phyloP scores from a whole-genome alignment of 2,329 filamentous ascomycete genomes.

The Coniella lustricola region DNA sequence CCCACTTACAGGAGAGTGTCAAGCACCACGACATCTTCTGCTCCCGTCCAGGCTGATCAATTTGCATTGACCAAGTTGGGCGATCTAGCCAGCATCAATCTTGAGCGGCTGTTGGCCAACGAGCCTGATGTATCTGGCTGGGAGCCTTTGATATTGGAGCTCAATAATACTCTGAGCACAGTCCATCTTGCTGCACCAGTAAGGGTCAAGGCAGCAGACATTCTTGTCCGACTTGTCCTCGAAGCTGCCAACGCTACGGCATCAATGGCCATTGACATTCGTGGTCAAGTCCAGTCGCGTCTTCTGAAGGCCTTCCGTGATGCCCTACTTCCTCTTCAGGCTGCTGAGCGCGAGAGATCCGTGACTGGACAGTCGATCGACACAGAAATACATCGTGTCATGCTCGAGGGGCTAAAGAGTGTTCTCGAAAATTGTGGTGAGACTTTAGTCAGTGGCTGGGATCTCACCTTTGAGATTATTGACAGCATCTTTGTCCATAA shows the following conservation, averaged over 20 bases:
- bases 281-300: conserved; percentile 61
- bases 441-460: conserved; percentile 75
- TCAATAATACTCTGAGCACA: conserved; percentile 46
- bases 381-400: conserved; percentile 71
- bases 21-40: conserved; percentile 38
- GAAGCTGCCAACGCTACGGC: conserved; percentile 52
- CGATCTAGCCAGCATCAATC: conserved; percentile 66
- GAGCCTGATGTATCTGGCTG: conserved; percentile 67
- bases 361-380: conserved; percentile 58
- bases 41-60: conserved; percentile 54
- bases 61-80: conserved; percentile 68
- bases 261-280: conserved; percentile 40
- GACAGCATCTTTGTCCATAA: conserved; percentile 64
- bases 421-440: conserved; percentile 88
- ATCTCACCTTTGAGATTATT: conserved; percentile 77
- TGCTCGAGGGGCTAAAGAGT: conserved; percentile 72
- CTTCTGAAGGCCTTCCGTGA: conserved; percentile 60
- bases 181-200: conserved; percentile 48
- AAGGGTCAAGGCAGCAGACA: conserved; percentile 55
- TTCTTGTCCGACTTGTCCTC: conserved; percentile 50
- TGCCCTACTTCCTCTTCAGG: conserved; percentile 53
- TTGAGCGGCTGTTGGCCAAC: conserved; percentile 64
- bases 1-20: conserved; percentile 35
- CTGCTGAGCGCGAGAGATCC: conserved; percentile 42
- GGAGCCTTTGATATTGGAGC: conserved; percentile 54